Conservation (phyloP, 179 eudicot genomes). For the Beta lomatogona region DNA sequence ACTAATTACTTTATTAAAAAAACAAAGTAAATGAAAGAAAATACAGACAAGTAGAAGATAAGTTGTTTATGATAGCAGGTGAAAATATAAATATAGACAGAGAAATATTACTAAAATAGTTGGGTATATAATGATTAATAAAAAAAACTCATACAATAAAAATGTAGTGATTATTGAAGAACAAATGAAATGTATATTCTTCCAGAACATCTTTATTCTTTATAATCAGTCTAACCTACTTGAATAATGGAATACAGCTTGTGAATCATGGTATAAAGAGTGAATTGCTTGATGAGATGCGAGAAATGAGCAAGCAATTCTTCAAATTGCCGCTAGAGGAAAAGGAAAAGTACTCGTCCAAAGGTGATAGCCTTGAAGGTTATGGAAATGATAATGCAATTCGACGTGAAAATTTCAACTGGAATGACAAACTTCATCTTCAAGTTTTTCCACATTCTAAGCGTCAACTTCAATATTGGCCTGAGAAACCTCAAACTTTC, state of each 20-base stretch:
- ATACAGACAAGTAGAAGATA: too few species aligned
- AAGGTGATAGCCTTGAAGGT: constrained; percentile 18
- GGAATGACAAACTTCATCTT: constrained; percentile 32
- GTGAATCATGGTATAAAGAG: constrained; percentile 24
- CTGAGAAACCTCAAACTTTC: constrained; percentile 6
- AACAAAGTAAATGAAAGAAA: too few species aligned
- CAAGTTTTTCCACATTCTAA: constrained; percentile 17
- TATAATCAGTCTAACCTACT: too few species aligned
- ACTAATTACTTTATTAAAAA: too few species aligned
- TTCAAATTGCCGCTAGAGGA: constrained; percentile 25
- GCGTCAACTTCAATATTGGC: constrained; percentile 21
- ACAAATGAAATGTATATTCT: too few species aligned
- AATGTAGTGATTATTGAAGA: too few species aligned
- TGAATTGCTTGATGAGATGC: constrained; percentile 26
- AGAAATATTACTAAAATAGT: too few species aligned
- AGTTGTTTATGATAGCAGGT: too few species aligned
- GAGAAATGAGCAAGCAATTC: constrained; percentile 31
- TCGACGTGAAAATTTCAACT: constrained; percentile 1
- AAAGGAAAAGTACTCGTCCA: constrained; percentile 19
- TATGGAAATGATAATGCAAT: constrained; percentile 23
- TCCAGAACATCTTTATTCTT: too few species aligned
- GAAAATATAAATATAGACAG: too few species aligned
- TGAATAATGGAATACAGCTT: constrained; percentile 6
- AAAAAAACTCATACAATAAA: too few species aligned
- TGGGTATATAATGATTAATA: too few species aligned